Evolutionary conservation across 2,329 filamentous ascomycete genomes (phyloP).

Genomic region (Cercospora sp.): DNA sequence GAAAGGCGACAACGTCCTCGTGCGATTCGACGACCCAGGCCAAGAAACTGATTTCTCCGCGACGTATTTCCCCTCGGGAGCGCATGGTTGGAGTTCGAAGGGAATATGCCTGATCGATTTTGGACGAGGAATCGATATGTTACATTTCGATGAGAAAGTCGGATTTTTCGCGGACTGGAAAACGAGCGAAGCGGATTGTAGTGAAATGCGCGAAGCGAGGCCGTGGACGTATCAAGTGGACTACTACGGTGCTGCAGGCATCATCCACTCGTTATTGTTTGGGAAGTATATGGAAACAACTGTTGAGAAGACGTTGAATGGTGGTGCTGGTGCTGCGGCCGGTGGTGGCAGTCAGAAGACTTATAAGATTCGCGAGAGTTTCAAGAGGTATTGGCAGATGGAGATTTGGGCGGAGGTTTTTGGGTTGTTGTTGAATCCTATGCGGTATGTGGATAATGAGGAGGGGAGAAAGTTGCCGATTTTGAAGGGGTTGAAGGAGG

Average conservation of each 20-base stretch:
- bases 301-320: conserved; percentile 41
- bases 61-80: conserved; percentile 72
- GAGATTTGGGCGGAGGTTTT: conserved; percentile 86
- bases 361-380: conserved; percentile 75
- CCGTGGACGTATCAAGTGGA: conserved; percentile 99
- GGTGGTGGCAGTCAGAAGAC: conserved; percentile 55
- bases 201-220: conserved; percentile 89
- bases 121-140: conserved; percentile 91
- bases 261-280: conserved; percentile 85
- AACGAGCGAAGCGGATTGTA: conserved; percentile 80
- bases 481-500: conserved; percentile 63
- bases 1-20: conserved; percentile 91
- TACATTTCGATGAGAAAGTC: conserved; percentile 71
- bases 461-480: conserved; percentile 70
- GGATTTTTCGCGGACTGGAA: conserved; percentile 97
- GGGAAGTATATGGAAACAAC: conserved; percentile 90
- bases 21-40: conserved; percentile 66
- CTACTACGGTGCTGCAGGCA: conserved; percentile 87
- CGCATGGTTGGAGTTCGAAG: conserved; percentile 74
- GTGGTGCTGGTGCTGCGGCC: conserved; percentile 47
- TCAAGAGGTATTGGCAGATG: conserved; percentile 96
- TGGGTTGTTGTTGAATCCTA: conserved; percentile 81
- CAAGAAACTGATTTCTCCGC: conserved; percentile 52
- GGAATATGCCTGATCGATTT: conserved; percentile 92
- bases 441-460: conserved; percentile 63